These are phyloP conservation scores for Stropharia rugosoannulata DNA, from an alignment of 768 basidiomycete genomes.

Conservation along the genomic window DNA sequence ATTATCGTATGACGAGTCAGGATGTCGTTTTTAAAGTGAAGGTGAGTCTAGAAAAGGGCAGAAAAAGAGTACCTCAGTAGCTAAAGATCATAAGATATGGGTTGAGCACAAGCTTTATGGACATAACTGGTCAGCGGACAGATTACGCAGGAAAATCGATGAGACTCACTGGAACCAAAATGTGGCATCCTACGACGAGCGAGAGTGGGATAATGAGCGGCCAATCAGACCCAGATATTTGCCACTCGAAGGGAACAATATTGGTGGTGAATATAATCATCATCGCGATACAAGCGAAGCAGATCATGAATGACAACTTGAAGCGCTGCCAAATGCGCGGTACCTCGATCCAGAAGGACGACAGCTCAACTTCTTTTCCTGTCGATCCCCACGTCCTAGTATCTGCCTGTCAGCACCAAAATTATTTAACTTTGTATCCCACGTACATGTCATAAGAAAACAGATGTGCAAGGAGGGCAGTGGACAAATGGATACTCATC, in stretches of 20 bases:
- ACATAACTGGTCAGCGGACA: slow-evolving; percentile 2
- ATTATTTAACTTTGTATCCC: background rate
- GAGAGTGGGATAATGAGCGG: slow-evolving; percentile 75
- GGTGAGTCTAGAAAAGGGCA: background rate
- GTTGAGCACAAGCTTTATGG: slow-evolving; percentile 66
- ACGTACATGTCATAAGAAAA: slow-evolving; percentile 57
- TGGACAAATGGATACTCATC: slow-evolving; percentile 68
- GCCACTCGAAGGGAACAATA: slow-evolving; percentile 64
- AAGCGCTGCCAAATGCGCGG: slow-evolving; percentile 82
- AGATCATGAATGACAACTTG: slow-evolving; percentile 68
- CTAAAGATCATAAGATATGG: slow-evolving; percentile 88
- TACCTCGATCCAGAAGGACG: slow-evolving; percentile 89
- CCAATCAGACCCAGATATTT: slow-evolving; percentile 62
- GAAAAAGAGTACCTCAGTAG: slow-evolving; percentile 27
- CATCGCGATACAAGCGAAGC: slow-evolving; percentile 54
- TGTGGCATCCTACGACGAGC: slow-evolving; percentile 65
- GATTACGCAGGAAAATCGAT: slow-evolving; percentile 1
- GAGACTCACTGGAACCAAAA: slow-evolving; percentile 66
- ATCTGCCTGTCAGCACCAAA: background rate
- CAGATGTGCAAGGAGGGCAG: slow-evolving; percentile 64
- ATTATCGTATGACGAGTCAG: no score
- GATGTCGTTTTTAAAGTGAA: no score
- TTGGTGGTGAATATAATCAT: slow-evolving; percentile 61
- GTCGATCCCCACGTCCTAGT: slow-evolving; percentile 55
- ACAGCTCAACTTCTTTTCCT: slow-evolving; percentile 80